Conservation (phyloP, 106 monocot species). For the Hemerocallis citrina region DNA sequence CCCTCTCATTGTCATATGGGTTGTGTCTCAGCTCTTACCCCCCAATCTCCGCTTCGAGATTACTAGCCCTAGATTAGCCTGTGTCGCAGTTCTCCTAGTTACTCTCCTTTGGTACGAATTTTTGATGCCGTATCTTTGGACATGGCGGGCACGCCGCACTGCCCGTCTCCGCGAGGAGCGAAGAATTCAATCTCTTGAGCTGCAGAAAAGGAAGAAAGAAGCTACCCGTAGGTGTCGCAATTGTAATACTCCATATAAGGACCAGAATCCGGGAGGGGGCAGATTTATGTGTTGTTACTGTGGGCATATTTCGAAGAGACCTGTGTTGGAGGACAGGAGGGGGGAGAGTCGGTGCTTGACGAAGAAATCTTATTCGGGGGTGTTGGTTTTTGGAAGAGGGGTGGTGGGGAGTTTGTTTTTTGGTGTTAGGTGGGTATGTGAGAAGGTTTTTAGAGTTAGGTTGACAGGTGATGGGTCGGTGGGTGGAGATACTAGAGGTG, state of each 20-base stretch:
- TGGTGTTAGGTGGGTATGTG: conserved; percentile 2
- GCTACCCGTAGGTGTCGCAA: conserved; percentile 21
- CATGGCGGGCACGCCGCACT: conserved; percentile 38
- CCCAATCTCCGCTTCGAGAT: conserved; percentile 38
- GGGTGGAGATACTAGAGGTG: conserved; percentile 42
- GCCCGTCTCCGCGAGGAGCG: conserved; percentile 38
- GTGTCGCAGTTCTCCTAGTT: conserved; percentile 31
- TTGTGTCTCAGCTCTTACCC: conserved; percentile 41
- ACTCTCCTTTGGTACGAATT: conserved; percentile 49
- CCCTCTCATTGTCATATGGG: conserved; percentile 39
- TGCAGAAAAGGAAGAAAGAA: conserved; percentile 34
- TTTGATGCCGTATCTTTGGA: conserved; percentile 32
- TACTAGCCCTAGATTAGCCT: conserved; percentile 35
- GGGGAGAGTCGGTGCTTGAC: not conserved
- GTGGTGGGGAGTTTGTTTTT: not conserved
- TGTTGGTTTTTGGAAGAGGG: not conserved
- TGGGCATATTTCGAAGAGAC: conserved; percentile 16
- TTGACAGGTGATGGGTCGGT: conserved; percentile 52
- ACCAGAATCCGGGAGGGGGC: conserved; percentile 20
- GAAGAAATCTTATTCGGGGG: conserved; percentile 5
- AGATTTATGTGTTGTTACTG: conserved; percentile 14
- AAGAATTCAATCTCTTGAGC: conserved; percentile 27
- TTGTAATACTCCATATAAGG: conserved; percentile 15
- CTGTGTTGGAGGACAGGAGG: not conserved
- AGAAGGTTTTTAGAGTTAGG: conserved; percentile 7